These are phyloP conservation scores for Fusarium bulbicola DNA, from an alignment of 2,329 filamentous ascomycete genomes.

Conservation along the genomic window DNA sequence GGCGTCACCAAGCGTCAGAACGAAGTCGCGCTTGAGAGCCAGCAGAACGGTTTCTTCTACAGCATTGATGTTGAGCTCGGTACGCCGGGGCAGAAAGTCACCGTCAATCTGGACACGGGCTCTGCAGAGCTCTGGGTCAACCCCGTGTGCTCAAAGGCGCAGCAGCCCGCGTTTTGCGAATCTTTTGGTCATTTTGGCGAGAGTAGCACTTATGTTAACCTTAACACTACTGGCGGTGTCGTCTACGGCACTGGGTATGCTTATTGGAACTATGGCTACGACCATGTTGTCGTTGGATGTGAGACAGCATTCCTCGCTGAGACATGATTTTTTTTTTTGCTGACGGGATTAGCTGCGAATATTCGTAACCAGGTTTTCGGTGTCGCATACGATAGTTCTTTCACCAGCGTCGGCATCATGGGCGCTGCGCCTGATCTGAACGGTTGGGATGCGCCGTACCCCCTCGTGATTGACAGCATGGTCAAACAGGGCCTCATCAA, in stretches of 20 bases:
- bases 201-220: slow-evolving; percentile 44
- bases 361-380: slow-evolving; percentile 50
- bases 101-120: slow-evolving; percentile 54
- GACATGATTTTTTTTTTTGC: neutral
- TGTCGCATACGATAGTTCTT: slow-evolving; percentile 46
- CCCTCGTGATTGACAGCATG: slow-evolving; percentile 49
- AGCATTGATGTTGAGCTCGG: slow-evolving; percentile 51
- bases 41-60: slow-evolving; percentile 49
- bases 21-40: slow-evolving; percentile 36
- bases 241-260: slow-evolving; percentile 47
- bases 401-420: slow-evolving; percentile 46
- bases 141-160: slow-evolving; percentile 48
- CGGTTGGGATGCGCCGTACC: slow-evolving; percentile 49
- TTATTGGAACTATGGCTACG: slow-evolving; percentile 48
- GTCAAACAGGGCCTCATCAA: slow-evolving; percentile 48
- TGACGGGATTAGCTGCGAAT: slow-evolving; percentile 38
- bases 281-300: slow-evolving; percentile 47
- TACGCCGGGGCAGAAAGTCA: slow-evolving; percentile 50
- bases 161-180: slow-evolving; percentile 42
- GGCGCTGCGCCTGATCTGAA: slow-evolving; percentile 47
- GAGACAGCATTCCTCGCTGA: slow-evolving; percentile 20
- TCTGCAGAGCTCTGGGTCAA: slow-evolving; percentile 56
- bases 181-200: slow-evolving; percentile 44
- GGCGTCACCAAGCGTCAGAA: slow-evolving; percentile 44
- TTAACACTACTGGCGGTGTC: slow-evolving; percentile 39